Evolutionary conservation across 2,329 filamentous ascomycete species (phyloP).

Genomic region (Trichoderma citrinoviride): DNA sequence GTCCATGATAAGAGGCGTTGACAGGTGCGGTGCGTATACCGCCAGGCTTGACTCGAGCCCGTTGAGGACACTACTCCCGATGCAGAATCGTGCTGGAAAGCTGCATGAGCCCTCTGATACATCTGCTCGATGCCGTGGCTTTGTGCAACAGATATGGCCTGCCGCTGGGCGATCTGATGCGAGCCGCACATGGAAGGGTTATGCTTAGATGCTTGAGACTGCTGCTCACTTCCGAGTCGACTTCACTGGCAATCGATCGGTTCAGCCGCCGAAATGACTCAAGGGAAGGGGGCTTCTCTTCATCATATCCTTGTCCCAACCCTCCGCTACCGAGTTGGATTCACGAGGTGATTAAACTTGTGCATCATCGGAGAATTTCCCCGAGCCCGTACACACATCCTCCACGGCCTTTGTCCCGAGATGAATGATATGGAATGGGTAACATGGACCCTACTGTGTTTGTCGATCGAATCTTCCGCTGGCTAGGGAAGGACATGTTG

Average conservation of each 20-base stretch:
- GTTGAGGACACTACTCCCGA: background rate
- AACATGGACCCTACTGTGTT: background rate
- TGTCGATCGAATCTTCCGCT: background rate
- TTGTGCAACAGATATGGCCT: background rate
- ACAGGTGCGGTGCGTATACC: background rate
- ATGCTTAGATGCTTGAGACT: background rate
- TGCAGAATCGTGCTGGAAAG: background rate
- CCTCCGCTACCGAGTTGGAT: background rate
- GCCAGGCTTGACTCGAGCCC: conserved; percentile 14
- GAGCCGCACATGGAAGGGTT: background rate
- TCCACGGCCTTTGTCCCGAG: background rate
- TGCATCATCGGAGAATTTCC: conserved; percentile 22
- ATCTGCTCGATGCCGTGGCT: conserved; percentile 4
- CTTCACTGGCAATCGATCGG: background rate
- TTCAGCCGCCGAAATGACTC: background rate
- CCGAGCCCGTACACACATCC: conserved; percentile 12
- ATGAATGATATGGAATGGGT: background rate
- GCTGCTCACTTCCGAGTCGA: too few relatives aligned
- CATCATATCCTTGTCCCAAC: background rate
- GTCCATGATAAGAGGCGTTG: background rate
- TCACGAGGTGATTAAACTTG: conserved; percentile 2
- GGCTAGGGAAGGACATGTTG: background rate
- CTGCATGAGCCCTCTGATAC: background rate
- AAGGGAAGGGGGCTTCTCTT: background rate
- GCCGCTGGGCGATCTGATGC: background rate